phyloP scores from a whole-genome alignment of 768 basidiomycete species.

The Naganishia vishniacii region DNA sequence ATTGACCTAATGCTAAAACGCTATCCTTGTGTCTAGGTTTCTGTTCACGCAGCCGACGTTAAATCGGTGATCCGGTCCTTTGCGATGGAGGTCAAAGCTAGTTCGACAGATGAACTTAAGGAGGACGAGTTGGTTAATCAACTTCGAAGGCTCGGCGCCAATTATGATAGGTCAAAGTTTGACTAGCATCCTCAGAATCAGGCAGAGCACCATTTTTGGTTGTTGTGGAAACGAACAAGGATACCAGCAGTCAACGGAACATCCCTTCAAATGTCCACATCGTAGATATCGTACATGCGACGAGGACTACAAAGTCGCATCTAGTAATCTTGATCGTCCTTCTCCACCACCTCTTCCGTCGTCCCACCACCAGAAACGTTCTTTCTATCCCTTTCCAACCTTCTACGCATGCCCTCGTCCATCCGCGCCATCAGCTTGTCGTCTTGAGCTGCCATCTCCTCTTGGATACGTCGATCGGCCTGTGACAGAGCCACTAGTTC shows the following conservation, averaged over 20 bases:
- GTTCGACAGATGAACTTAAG: conserved; percentile 73
- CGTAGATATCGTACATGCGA: too few species aligned
- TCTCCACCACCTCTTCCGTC: conserved; percentile 22
- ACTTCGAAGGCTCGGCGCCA: conserved; percentile 16
- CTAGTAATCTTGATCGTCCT: too few species aligned
- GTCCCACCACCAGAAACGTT: conserved; percentile 18
- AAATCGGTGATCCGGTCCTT: conserved; percentile 21
- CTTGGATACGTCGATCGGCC: not conserved
- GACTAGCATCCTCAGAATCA: too few species aligned
- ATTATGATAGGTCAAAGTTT: conserved; percentile 14
- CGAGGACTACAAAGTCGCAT: too few species aligned
- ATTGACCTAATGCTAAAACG: too few species aligned
- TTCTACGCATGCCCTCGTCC: conserved; percentile 9
- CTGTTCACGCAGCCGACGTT: conserved; percentile 59
- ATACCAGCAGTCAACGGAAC: too few species aligned
- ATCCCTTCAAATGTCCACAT: too few species aligned
- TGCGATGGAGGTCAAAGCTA: conserved; percentile 84
- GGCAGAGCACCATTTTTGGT: too few species aligned
- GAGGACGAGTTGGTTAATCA: conserved; percentile 43
- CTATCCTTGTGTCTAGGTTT: conserved; percentile 59
- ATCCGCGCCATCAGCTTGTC: conserved; percentile 8
- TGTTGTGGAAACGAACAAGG: too few species aligned
- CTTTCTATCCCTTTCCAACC: conserved; percentile 21
- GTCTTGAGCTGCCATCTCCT: conserved; percentile 16
- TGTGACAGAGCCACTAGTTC: conserved; percentile 22